Evolutionary conservation across 2,329 filamentous ascomycete genomes (phyloP), one percentile per base, ranked within the genome.

Genomic region (Aspergillus sp.): DNA sequence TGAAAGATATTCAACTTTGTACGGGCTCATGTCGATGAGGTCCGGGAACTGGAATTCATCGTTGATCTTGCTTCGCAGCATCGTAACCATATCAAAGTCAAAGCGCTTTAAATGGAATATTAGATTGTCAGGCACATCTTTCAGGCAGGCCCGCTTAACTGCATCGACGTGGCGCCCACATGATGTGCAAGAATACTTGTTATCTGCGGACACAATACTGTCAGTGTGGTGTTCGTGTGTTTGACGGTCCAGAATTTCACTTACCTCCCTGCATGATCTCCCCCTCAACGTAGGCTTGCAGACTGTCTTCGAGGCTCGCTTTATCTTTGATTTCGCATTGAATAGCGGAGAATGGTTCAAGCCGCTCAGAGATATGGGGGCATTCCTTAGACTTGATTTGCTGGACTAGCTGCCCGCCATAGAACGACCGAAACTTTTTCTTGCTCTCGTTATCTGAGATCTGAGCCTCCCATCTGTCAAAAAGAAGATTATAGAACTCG

Each of bases 311-410:
- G 1, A 99, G 84, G 32, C 83, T 90, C 21, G 82, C 83, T 77
- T 97, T 98, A 55, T 94, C 94, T 74, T 97, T 96, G 70, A 99
- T 96, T 68, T 97, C 93, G 72, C 95, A 96, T 69, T 97, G 93
- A 57, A 99, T 92, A 5, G 94, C 93, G 13, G 92, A 96, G 73
- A 98, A 98, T 0, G 91, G 89, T 73, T 99, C 95, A 2, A 92
- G 83, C 15, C 90, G 85, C 73, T 97, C 93, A 0, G 95, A 99
- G 5, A 99, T 90, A 75, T 99, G 95, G 54, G 91, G 82, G 69
- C 95, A 99, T 74, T 97, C 92, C 70, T 94, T 94, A 0, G 93
- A 97, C 75, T 94, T 95, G 68, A 98, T 91, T 76, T 99, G 95
- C 65, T 97, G 93, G 28, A 98, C 91, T 38, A 97, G 85, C 66